phyloP scores from a whole-genome alignment of 208 protist species.

The Trypanosoma avium region DNA sequence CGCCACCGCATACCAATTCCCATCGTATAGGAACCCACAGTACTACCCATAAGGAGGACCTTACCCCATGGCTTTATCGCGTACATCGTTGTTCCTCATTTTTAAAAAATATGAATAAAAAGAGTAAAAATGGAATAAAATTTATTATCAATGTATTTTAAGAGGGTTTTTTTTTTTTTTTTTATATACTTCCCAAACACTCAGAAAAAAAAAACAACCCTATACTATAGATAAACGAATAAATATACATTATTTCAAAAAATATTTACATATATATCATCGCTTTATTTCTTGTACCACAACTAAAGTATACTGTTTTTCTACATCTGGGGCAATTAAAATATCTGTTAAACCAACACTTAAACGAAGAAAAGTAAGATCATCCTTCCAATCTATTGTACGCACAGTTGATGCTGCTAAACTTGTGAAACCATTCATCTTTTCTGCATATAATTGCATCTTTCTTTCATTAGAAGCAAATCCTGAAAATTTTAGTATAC shows the following conservation, averaged over 20 bases:
- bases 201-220: neutral
- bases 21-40: constrained; percentile 70
- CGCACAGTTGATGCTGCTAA: constrained; percentile 71
- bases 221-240: constrained; percentile 5
- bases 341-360: constrained; percentile 67
- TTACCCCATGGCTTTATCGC: constrained; percentile 87
- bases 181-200: neutral
- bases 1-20: constrained; percentile 87
- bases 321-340: constrained; percentile 72
- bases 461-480: constrained; percentile 51
- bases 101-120: constrained; percentile 4
- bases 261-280: neutral
- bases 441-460: constrained; percentile 58
- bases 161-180: no score
- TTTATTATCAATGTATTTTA: no score
- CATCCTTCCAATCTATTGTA: constrained; percentile 75
- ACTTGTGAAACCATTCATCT: constrained; percentile 63
- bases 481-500: constrained; percentile 56
- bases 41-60: constrained; percentile 65
- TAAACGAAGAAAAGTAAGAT: constrained; percentile 82
- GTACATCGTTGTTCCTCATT: constrained; percentile 50
- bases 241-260: neutral
- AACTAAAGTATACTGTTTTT: constrained; percentile 78
- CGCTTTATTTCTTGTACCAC: constrained; percentile 63
- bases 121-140: constrained; percentile 6